Conservation (phyloP, 768 basidiomycete species). For the Pisolithus tinctorius region DNA sequence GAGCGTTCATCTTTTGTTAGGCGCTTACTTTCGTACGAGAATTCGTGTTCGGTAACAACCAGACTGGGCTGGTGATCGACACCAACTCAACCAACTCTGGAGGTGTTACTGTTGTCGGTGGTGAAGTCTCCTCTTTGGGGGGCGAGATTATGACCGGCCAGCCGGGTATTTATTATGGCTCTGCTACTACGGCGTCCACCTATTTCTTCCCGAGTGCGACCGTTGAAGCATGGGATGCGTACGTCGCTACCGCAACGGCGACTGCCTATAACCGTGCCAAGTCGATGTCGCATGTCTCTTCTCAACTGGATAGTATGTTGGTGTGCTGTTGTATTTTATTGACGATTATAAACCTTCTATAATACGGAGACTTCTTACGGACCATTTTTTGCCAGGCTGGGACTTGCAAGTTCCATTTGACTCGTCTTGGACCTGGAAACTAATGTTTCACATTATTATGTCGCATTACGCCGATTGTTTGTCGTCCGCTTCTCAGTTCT, state of each 20-base stretch:
- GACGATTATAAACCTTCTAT: too few relatives aligned
- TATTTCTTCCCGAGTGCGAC: constrained; percentile 51
- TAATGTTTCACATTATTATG: too few relatives aligned
- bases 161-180: constrained; percentile 51
- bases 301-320: too few relatives aligned
- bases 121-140: constrained; percentile 41
- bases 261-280: constrained; percentile 9
- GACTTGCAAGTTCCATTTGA: too few relatives aligned
- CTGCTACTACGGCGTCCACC: constrained; percentile 42
- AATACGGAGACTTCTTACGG: too few relatives aligned
- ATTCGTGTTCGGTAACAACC: constrained; percentile 59
- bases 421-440: too few relatives aligned
- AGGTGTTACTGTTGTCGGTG: constrained; percentile 35
- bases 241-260: constrained; percentile 38
- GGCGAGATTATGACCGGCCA: constrained; percentile 46
- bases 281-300: too few relatives aligned
- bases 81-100: constrained; percentile 11
- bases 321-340: too few relatives aligned
- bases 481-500: too few relatives aligned
- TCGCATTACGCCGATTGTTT: too few relatives aligned
- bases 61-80: constrained; percentile 47
- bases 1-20: constrained; percentile 25
- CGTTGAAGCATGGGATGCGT: constrained; percentile 48
- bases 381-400: too few relatives aligned
- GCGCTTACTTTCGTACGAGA: constrained; percentile 57